These are phyloP conservation scores for Citeromyces siamensis DNA, from an alignment of 1,139 yeast species.

Conservation along the genomic window DNA sequence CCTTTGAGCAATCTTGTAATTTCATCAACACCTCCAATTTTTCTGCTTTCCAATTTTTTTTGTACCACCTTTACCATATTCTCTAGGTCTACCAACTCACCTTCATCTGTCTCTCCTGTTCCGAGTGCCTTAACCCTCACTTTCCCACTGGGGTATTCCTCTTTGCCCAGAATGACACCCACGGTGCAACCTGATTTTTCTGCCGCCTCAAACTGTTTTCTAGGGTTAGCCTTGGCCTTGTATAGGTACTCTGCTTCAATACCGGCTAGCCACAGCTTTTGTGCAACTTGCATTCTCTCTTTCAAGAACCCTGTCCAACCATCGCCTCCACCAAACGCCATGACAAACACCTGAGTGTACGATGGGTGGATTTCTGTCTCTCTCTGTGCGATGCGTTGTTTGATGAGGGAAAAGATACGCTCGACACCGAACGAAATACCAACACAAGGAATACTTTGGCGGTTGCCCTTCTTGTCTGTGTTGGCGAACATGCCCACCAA, in stretches of 20 bases:
- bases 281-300: slow-evolving; percentile 83
- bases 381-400: slow-evolving; percentile 75
- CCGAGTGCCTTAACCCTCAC: slow-evolving; percentile 82
- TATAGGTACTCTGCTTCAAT: slow-evolving; percentile 84
- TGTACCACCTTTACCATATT: slow-evolving; percentile 46
- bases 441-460: slow-evolving; percentile 83
- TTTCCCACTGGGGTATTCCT: slow-evolving; percentile 73
- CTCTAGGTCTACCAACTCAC: slow-evolving; percentile 57
- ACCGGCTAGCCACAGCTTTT: slow-evolving; percentile 76
- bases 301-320: slow-evolving; percentile 87
- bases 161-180: slow-evolving; percentile 92
- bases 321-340: slow-evolving; percentile 98
- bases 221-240: slow-evolving; percentile 85
- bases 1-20: slow-evolving; percentile 50
- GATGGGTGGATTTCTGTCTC: slow-evolving; percentile 58
- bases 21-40: slow-evolving; percentile 26
- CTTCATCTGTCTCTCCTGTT: slow-evolving; percentile 81
- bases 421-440: slow-evolving; percentile 97
- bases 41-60: slow-evolving; percentile 31
- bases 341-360: slow-evolving; percentile 83
- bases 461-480: slow-evolving; percentile 47
- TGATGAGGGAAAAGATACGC: slow-evolving; percentile 81
- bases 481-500: slow-evolving; percentile 93
- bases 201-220: slow-evolving; percentile 96
- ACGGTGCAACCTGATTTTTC: slow-evolving; percentile 86